Evolutionary conservation across 345 rosid genomes (phyloP).

Genomic region (Barbarea vulgaris): DNA sequence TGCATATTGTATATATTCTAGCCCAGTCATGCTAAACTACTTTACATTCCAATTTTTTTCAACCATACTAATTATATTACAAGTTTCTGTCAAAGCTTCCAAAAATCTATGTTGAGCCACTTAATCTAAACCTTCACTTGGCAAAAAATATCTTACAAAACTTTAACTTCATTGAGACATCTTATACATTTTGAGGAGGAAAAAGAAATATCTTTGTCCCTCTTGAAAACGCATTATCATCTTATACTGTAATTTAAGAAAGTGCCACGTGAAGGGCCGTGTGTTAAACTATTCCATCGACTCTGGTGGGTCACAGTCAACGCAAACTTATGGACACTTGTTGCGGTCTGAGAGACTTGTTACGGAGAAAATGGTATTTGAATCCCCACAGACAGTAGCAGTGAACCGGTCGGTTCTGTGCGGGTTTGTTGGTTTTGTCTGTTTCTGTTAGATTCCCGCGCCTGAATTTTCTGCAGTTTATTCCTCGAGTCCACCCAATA

Average conservation of each 20-base stretch:
- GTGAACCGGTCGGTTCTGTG: conserved; percentile 38
- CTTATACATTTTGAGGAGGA: not conserved
- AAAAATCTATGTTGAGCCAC: too few relatives aligned
- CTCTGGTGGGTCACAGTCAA: conserved; percentile 25
- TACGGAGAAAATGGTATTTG: conserved; percentile 18
- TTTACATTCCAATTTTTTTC: too few relatives aligned
- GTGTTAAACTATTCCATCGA: conserved; percentile 22
- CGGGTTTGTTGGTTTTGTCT: conserved; percentile 20
- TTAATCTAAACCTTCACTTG: not conserved
- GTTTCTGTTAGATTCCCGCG: conserved; percentile 12
- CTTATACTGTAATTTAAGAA: conserved; percentile 5
- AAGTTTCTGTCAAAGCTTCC: too few relatives aligned
- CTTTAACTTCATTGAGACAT: not conserved
- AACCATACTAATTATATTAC: too few relatives aligned
- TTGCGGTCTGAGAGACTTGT: conserved; percentile 9
- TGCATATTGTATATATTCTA: too few relatives aligned
- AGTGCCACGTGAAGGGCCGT: conserved; percentile 34
- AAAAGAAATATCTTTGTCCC: not conserved
- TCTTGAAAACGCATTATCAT: not conserved
- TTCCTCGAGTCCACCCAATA: not conserved
- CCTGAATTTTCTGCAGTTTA: not conserved
- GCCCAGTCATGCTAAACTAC: too few relatives aligned
- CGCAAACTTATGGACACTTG: conserved; percentile 25
- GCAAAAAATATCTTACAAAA: not conserved
- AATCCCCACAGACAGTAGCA: conserved; percentile 29